Base-by-base conservation (phyloP, 495 filamentous ascomycete species). In the Penicillium turbatum region DNA sequence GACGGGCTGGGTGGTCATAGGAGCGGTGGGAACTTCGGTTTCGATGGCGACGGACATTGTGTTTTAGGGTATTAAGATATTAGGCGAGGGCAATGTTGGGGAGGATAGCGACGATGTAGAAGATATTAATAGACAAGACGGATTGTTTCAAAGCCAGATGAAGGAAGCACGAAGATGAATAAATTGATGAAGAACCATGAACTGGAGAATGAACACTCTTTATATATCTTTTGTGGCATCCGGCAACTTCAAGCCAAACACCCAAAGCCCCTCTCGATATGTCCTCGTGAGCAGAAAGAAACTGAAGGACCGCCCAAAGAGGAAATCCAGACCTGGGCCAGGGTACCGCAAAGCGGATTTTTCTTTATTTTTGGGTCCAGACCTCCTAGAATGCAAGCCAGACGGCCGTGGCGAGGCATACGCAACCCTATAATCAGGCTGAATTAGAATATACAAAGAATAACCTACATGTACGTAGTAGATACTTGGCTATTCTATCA, bases 11-110 rank as follows among this genome's bases (percentile, higher is more conserved):
- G 59, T 6, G 35, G 65, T 48, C 50, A 54, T 54, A 27, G 62
- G 59, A 37, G 68, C 65, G 19, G 59, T 57, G 24, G 65, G 61
- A 42, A 65, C 45, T 5, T 64, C 49, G 40, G 67, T 71, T 58
- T 72, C 70, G 46, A 73, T 71, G 55, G 69, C 65, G 57, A 73
- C 70, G 48, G 72, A 75, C 72, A 75, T 75, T 54, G 29, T 61
- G 44, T 43, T 48, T 9, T 10, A 15, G 13, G 9, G 43, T 49
- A 41, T 11, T 45, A 19, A 42, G 5, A 6, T 37, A 35, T 40
- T 34, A 47, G 12, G 5, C 0, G 9, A 38, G 24, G 3, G 16
- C 10, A 10, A 3, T 15, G 11, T 9, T 6, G 12, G 44, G 5
- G 3, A 19, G 9, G 16, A 29, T 12, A 16, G 43, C 2, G 11